phyloP scores from a whole-genome alignment of 1,284 basidiomycete genomes.

The Trichosporon sp. region DNA sequence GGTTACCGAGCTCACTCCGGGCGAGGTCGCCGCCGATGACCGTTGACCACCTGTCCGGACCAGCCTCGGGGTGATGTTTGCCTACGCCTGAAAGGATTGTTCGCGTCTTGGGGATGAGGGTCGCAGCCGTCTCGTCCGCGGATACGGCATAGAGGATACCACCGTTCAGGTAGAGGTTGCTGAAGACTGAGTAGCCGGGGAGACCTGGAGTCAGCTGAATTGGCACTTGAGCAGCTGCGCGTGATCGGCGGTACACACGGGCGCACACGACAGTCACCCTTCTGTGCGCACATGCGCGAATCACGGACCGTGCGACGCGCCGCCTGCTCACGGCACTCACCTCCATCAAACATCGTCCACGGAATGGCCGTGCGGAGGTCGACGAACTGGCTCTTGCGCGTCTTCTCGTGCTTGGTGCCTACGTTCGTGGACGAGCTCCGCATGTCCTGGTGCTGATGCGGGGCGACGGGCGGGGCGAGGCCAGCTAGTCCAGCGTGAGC shows the following conservation, averaged over 20 bases:
- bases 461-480: not conserved
- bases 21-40: slow-evolving; percentile 34
- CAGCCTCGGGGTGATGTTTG: slow-evolving; percentile 31
- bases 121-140: slow-evolving; percentile 23
- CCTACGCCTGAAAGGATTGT: slow-evolving; percentile 29
- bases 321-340: slow-evolving; percentile 29
- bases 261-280: not conserved
- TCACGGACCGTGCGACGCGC: not conserved
- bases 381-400: slow-evolving; percentile 27
- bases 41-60: slow-evolving; percentile 41
- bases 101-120: slow-evolving; percentile 23
- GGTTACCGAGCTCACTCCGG: slow-evolving; percentile 38
- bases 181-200: slow-evolving; percentile 45
- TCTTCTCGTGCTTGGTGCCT: slow-evolving; percentile 13
- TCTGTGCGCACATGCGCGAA: not conserved
- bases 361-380: slow-evolving; percentile 35
- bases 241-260: not conserved
- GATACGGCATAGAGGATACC: slow-evolving; percentile 31
- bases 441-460: not conserved
- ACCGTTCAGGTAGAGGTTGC: slow-evolving; percentile 43
- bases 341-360: slow-evolving; percentile 41
- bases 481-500: not conserved
- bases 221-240: not conserved
- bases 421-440: slow-evolving; percentile 12
- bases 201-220: slow-evolving; percentile 33